A percentile compares a stretch with the other conserved stretches of the same genome.
These are phyloP conservation scores for Erodium texanum DNA, from an alignment of 441 rosid species.

Conservation along the genomic window DNA sequence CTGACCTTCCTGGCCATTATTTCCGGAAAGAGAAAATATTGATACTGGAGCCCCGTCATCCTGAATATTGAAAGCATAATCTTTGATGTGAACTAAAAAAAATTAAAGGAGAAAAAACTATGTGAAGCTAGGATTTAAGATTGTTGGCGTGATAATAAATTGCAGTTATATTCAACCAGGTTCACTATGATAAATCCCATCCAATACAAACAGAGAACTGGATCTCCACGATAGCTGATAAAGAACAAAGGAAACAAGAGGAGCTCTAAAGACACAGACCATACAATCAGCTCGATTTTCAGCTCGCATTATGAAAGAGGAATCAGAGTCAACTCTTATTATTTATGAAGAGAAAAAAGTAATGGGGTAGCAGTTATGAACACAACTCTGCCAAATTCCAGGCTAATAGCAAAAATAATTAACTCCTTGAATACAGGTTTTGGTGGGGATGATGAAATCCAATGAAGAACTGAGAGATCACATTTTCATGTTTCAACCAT, in stretches of 20 bases:
- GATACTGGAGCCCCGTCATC: constrained; percentile 96
- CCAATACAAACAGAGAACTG: background rate
- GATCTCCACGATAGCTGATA: background rate
- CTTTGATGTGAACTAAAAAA: background rate
- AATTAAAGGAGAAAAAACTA: background rate
- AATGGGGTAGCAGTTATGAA: background rate
- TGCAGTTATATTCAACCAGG: background rate
- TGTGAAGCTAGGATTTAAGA: background rate
- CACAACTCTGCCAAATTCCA: background rate
- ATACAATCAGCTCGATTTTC: background rate
- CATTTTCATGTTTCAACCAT: background rate
- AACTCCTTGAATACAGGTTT: background rate
- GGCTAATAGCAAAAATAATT: background rate
- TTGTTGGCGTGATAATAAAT: background rate
- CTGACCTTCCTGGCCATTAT: constrained; percentile 76
- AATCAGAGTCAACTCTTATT: background rate
- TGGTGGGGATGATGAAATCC: background rate
- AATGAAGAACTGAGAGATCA: too few species aligned
- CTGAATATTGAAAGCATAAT: constrained; percentile 28
- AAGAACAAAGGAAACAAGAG: background rate
- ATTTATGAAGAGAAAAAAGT: background rate
- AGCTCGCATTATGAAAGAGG: background rate
- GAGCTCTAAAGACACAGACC: background rate
- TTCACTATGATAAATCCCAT: background rate
- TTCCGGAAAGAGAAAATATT: constrained; percentile 68